Evolutionary conservation across 2,329 filamentous ascomycete species (phyloP), one percentile per base, ranked within the genome.

Genomic region (Aspergillus aculeatinus): DNA sequence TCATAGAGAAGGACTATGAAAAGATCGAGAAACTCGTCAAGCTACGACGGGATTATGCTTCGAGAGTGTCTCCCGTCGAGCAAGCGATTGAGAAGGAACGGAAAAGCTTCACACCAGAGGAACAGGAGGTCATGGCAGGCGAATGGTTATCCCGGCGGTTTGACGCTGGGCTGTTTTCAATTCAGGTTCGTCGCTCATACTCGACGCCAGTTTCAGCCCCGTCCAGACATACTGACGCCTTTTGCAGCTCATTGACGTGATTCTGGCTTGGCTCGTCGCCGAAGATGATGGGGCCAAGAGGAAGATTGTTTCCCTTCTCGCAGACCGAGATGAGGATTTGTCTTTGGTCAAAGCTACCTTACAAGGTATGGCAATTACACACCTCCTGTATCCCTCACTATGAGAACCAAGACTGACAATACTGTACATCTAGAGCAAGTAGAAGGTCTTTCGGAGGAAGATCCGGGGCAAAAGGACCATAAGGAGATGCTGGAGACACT

Each of bases 1-100:
- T 98, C 69, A 89, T 96, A 19, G 95, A 99, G 75, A 96, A 92
- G 72, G 88, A 96, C 65, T 96, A 96, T 73, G 91, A 85, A 66
- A 98, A 98, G 80, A 86, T 92, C 42, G 79, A 73, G 5, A 91
- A 88, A 71, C 80, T 98, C 4, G 74, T 96, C 39, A 81, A 83
- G 61, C 75, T 97, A 51, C 85, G 93, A 47, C 79, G 85, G 51
- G 89, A 90, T 12, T 96, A 92, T 72, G 83, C 84, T 0, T 79
- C 82, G 0, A 83, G 85, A 16, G 76, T 96, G 1, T 79, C 77
- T 0, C 79, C 82, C 0, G 87, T 91, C 0, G 89, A 93, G 55
- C 77, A 82, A 55, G 79, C 83, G 54, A 88, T 93, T 58, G 80
- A 79, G 16, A 77, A 79, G 16, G 85, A 90, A 70, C 85, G 84